Evolutionary conservation across 2,329 filamentous ascomycete genomes (phyloP).

Genomic region (Cytospora schulzeri): DNA sequence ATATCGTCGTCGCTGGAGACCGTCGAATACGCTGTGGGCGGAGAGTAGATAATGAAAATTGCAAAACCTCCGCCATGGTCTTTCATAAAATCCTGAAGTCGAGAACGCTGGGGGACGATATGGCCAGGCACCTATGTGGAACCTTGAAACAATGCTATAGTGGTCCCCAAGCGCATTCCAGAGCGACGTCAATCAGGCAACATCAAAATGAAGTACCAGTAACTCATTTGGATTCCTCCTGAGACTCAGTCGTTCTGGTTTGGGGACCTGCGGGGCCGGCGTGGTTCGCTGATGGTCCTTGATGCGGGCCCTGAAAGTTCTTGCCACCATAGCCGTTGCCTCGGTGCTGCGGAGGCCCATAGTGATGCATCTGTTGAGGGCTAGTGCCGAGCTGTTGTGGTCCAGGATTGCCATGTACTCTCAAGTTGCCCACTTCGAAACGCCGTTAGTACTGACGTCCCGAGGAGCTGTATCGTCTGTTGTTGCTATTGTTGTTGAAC

Average conservation of each 20-base stretch:
- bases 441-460: conserved; percentile 42
- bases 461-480: conserved; percentile 30
- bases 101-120: conserved; percentile 9
- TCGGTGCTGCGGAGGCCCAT: conserved; percentile 60
- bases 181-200: conserved; percentile 27
- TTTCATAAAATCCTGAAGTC: neutral
- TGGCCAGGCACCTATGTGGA: conserved; percentile 23
- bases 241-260: conserved; percentile 42
- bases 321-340: conserved; percentile 56
- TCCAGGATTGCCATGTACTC: conserved; percentile 61
- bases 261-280: conserved; percentile 39
- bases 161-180: conserved; percentile 29
- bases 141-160: conserved; percentile 30
- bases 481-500: conserved; percentile 42
- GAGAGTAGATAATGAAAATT: conserved; percentile 10
- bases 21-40: neutral
- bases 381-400: conserved; percentile 67
- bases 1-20: conserved; percentile 5
- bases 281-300: conserved; percentile 44
- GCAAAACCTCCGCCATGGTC: neutral
- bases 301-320: conserved; percentile 46
- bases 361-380: conserved; percentile 67
- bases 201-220: conserved; percentile 32
- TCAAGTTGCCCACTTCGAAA: conserved; percentile 58
- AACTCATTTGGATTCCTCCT: conserved; percentile 47